Conservation (phyloP, 1,284 basidiomycete genomes). For the Megacollybia platyphylla region DNA sequence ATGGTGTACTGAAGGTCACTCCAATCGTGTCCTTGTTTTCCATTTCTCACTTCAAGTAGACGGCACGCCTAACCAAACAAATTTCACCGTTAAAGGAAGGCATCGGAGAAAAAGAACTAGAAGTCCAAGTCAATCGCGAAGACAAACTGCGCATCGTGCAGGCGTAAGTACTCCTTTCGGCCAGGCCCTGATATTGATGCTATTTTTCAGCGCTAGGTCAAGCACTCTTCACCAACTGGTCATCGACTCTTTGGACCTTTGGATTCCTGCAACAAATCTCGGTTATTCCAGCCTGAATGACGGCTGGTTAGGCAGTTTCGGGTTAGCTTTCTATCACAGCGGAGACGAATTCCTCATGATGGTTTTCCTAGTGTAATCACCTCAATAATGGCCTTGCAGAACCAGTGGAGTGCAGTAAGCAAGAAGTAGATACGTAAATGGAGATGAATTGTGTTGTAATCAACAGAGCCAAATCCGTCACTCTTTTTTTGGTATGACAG, state of each 20-base stretch:
- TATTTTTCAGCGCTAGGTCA: constrained; percentile 40
- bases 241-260: constrained; percentile 74
- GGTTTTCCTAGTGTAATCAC: constrained; percentile 36
- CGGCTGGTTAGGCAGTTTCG: constrained; percentile 73
- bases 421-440: constrained; percentile 7
- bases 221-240: constrained; percentile 67
- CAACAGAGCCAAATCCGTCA: neutral
- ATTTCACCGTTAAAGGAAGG: constrained; percentile 36
- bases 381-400: constrained; percentile 39
- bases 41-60: constrained; percentile 19
- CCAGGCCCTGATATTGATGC: neutral
- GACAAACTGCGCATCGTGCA: constrained; percentile 44
- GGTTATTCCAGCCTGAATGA: constrained; percentile 78
- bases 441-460: neutral
- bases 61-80: constrained; percentile 45
- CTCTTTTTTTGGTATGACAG: neutral
- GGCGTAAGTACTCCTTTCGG: constrained; percentile 27
- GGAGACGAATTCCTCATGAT: neutral
- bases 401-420: constrained; percentile 42
- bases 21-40: neutral
- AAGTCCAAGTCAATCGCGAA: constrained; percentile 56
- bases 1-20: constrained; percentile 55
- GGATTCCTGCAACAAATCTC: constrained; percentile 81
- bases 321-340: constrained; percentile 28
- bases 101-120: constrained; percentile 33